Conservation (phyloP, 2,329 filamentous ascomycete genomes). For the Pyrenochaeta sp. region DNA sequence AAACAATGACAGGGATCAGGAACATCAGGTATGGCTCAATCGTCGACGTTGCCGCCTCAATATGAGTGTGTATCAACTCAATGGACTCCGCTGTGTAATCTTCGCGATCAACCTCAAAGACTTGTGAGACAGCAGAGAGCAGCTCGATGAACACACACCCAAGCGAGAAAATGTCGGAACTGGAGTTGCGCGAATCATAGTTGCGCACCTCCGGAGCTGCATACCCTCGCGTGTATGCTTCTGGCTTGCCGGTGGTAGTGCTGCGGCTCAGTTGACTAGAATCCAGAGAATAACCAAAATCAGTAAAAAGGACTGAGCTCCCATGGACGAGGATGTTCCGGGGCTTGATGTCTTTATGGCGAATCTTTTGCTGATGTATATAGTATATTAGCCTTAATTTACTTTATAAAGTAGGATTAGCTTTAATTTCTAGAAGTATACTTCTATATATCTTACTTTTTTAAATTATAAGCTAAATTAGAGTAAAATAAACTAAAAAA, state of each 20-base stretch:
- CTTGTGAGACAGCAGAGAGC: background rate
- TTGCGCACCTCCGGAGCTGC: constrained; percentile 19
- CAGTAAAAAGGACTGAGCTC: constrained; percentile 18
- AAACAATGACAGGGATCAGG: too few relatives aligned
- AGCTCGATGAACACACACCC: constrained; percentile 32
- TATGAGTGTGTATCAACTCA: too few relatives aligned
- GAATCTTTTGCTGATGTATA: constrained; percentile 12
- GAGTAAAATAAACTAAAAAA: too few relatives aligned
- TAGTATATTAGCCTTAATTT: too few relatives aligned
- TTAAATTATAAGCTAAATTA: too few relatives aligned
- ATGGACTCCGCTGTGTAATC: too few relatives aligned
- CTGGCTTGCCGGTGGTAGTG: constrained; percentile 3
- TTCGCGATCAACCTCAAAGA: background rate
- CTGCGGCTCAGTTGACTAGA: background rate
- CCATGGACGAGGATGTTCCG: constrained; percentile 23
- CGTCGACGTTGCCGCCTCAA: too few relatives aligned
- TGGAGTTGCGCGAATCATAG: constrained; percentile 11
- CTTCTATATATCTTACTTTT: too few relatives aligned
- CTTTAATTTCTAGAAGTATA: too few relatives aligned
- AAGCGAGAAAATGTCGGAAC: constrained; percentile 31
- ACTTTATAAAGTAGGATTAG: too few relatives aligned
- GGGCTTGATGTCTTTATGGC: constrained; percentile 18
- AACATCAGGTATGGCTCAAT: too few relatives aligned
- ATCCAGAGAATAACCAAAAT: constrained; percentile 19
- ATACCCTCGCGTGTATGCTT: constrained; percentile 13